Conservation (phyloP, 345 rosid species). For the Gynandropsis gynandra region DNA sequence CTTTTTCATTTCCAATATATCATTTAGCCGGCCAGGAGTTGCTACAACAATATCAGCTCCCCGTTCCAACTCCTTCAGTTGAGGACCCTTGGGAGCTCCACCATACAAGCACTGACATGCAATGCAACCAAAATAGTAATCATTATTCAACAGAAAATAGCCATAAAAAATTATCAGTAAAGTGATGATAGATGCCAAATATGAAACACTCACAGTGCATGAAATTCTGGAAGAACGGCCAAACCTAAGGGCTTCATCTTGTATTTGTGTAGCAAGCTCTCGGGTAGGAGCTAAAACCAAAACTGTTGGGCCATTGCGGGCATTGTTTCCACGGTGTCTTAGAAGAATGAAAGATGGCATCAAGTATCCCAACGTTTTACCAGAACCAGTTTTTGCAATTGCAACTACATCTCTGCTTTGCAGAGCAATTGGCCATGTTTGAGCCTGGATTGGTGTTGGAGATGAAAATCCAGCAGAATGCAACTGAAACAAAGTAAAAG, state of each 20-base stretch:
- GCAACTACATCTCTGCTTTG: slow-evolving; percentile 89
- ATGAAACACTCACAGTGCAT: slow-evolving; percentile 68
- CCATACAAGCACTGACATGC: slow-evolving; percentile 86
- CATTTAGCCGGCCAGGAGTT: slow-evolving; percentile 96
- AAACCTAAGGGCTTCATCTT: slow-evolving; percentile 76
- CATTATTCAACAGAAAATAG: slow-evolving; percentile 11
- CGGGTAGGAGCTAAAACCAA: slow-evolving; percentile 92
- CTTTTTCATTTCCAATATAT: slow-evolving; percentile 79
- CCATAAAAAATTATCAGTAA: background rate
- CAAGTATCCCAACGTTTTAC: slow-evolving; percentile 94
- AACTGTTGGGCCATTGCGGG: slow-evolving; percentile 83
- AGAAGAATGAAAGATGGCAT: slow-evolving; percentile 89
- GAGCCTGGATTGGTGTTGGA: slow-evolving; percentile 98
- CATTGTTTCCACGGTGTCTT: slow-evolving; percentile 52
- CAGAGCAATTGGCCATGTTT: slow-evolving; percentile 96
- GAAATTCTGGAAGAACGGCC: slow-evolving; percentile 79
- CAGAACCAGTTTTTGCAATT: slow-evolving; percentile 97
- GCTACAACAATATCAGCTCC: slow-evolving; percentile 99
- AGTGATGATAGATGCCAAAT: background rate
- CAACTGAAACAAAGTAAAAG: slow-evolving; percentile 42
- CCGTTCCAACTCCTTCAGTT: slow-evolving; percentile 67
- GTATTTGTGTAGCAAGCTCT: slow-evolving; percentile 97
- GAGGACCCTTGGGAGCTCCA: slow-evolving; percentile 92
- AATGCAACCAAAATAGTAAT: slow-evolving; percentile 12
- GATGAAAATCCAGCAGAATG: slow-evolving; percentile 77